Base-by-base conservation (phyloP, 2,329 filamentous ascomycete species). In the Fonsecaea multimorphosa region DNA sequence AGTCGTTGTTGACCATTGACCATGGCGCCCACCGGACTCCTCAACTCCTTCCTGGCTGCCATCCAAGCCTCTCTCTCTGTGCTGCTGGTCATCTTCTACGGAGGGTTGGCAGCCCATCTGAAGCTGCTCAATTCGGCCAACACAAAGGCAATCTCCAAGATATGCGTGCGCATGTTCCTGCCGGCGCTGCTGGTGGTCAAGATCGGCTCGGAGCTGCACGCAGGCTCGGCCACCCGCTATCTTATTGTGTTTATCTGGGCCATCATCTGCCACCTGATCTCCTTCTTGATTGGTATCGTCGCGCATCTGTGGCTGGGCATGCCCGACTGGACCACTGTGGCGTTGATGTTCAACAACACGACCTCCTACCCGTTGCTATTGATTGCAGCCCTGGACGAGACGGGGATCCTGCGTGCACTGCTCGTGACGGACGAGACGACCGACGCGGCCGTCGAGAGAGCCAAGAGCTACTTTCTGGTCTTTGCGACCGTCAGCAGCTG, bases 391-490 rank as follows among this genome's bases (percentile, higher is more conserved):
- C 76, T 87, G 31, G 78, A 82, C 49, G 78, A 81, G 9, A 87
- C 87, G 0, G 86, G 86, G 1, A 85, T 89, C 29, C 77, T 90
- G 6, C 74, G 80, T 27, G 74, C 79, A 1, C 78, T 89, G 19
- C 74, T 82, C 65, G 67, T 76, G 66, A 69, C 82, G 70, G 71
- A 81, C 74, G 78, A 84, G 69, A 74, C 79, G 1, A 74, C 77
- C 1, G 70, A 76, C 1, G 77, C 78, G 2, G 85, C 85, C 0
- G 78, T 89, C 12, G 81, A 85, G 60, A 80, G 87, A 9, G 87
- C 87, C 6, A 86, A 89, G 72, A 85, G 85, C 14, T 90, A 89
- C 74, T 89, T 90, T 72, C 76, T 90, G 2, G 83, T 90, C 65
- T 89, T 87, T 68, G 83, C 87, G 2, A 89, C 88, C 61, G 80